A percentile compares a stretch with the other conserved stretches of the same genome.
Evolutionary conservation across 805 yeast species (phyloP).

Genomic region (Novakomyces olei): DNA sequence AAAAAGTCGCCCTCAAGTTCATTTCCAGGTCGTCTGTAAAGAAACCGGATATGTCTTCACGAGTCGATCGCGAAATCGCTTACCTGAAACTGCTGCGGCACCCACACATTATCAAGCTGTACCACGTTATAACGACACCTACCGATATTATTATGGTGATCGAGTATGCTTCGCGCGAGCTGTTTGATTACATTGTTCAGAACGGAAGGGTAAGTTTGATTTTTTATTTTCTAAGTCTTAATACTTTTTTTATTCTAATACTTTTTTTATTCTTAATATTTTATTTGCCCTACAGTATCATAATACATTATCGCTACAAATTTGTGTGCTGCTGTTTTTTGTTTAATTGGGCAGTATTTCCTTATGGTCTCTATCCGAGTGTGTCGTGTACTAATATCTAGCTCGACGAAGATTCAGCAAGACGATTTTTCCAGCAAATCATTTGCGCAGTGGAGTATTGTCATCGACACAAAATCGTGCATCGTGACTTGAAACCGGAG

Average conservation of each 20-base stretch:
- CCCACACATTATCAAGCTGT: constrained; percentile 86
- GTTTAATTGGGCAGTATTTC: no score
- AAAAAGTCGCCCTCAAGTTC: constrained; percentile 77
- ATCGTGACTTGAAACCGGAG: constrained; percentile 90
- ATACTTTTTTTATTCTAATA: no score
- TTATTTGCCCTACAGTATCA: no score
- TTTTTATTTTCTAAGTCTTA: no score
- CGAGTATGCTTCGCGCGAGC: constrained; percentile 89
- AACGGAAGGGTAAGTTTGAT: constrained; percentile 41
- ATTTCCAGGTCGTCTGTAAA: constrained; percentile 82
- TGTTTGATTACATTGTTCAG: constrained; percentile 87
- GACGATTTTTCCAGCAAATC: constrained; percentile 87
- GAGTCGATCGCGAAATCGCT: constrained; percentile 84
- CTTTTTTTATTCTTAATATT: no score
- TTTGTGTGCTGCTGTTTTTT: no score
- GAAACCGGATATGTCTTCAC: constrained; percentile 89
- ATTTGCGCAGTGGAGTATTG: constrained; percentile 93
- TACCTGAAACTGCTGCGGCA: constrained; percentile 73
- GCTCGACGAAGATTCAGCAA: constrained; percentile 77
- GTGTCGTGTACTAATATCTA: no score
- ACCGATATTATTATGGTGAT: constrained; percentile 95
- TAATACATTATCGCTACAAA: no score
- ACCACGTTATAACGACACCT: constrained; percentile 84
- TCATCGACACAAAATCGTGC: constrained; percentile 89
- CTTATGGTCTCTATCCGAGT: no score